phyloP scores from a whole-genome alignment of 169 alveolate species.

The Plasmodium coatneyi region DNA sequence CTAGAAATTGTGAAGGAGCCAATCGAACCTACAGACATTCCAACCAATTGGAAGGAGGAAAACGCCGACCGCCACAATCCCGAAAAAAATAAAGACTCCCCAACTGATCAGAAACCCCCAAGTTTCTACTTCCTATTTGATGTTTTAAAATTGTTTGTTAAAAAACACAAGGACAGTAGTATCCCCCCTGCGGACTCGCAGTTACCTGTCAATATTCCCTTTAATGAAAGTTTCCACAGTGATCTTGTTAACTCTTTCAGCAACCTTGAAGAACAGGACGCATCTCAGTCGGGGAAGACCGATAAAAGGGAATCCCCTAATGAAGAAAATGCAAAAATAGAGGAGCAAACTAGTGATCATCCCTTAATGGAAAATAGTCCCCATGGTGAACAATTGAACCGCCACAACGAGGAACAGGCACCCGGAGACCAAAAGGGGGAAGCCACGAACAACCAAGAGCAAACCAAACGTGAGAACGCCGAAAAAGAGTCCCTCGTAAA shows the following conservation, averaged over 20 bases:
- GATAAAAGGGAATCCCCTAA: not conserved
- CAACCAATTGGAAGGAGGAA: not conserved
- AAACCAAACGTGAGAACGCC: not conserved
- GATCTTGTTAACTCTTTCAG: not conserved
- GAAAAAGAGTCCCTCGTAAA: not conserved
- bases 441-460: not conserved
- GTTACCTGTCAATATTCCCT: constrained; percentile 7
- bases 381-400: not conserved
- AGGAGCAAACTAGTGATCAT: not conserved
- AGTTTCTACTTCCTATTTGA: constrained; percentile 28
- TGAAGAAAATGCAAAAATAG: not conserved
- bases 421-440: not conserved
- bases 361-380: not conserved
- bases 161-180: constrained; percentile 5
- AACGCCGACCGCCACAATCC: not conserved
- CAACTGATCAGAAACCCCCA: constrained; percentile 18
- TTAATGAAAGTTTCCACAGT: constrained; percentile 6
- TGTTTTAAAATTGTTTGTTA: constrained; percentile 43
- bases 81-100: not conserved
- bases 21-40: not conserved
- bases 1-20: constrained; percentile 20
- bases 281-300: not conserved
- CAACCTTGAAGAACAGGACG: not conserved
- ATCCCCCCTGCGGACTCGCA: not conserved
- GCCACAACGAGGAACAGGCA: not conserved